Conservation (phyloP, 345 rosid genomes). For the Raphanus sativus region DNA sequence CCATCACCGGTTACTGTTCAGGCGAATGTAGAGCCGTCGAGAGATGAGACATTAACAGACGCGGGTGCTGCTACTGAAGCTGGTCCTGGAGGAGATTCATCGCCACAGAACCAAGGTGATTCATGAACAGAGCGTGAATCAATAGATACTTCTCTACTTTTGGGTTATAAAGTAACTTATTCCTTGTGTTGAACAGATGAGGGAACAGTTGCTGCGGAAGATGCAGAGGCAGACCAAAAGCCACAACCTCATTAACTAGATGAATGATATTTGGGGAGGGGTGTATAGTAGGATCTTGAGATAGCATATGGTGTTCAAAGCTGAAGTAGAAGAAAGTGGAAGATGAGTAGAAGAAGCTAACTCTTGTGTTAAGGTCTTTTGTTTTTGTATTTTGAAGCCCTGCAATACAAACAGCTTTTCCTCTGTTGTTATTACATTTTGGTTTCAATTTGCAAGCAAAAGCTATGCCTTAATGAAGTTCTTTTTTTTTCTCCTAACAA, state of each 20-base stretch:
- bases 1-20: slow-evolving; percentile 11
- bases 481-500: background rate
- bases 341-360: slow-evolving; percentile 16
- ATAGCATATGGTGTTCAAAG: slow-evolving; percentile 4
- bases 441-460: slow-evolving; percentile 9
- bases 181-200: slow-evolving; percentile 17
- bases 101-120: slow-evolving; percentile 27
- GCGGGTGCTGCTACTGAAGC: background rate
- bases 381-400: slow-evolving; percentile 15
- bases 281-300: slow-evolving; percentile 11
- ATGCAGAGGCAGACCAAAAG: slow-evolving; percentile 4
- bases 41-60: slow-evolving; percentile 25
- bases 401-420: slow-evolving; percentile 1
- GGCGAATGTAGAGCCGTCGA: slow-evolving; percentile 2
- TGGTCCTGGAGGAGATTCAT: slow-evolving; percentile 27
- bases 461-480: background rate
- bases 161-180: slow-evolving; percentile 6
- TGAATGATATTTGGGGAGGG: background rate
- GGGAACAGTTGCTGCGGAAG: background rate
- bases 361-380: slow-evolving; percentile 3
- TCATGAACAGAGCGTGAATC: slow-evolving; percentile 1
- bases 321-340: slow-evolving; percentile 1
- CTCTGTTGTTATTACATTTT: background rate
- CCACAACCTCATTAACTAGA: background rate
- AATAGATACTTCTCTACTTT: background rate